Evolutionary conservation across 371 early-diverging fungal genomes (phyloP).

Genomic region (Rhizopus arrhizus): DNA sequence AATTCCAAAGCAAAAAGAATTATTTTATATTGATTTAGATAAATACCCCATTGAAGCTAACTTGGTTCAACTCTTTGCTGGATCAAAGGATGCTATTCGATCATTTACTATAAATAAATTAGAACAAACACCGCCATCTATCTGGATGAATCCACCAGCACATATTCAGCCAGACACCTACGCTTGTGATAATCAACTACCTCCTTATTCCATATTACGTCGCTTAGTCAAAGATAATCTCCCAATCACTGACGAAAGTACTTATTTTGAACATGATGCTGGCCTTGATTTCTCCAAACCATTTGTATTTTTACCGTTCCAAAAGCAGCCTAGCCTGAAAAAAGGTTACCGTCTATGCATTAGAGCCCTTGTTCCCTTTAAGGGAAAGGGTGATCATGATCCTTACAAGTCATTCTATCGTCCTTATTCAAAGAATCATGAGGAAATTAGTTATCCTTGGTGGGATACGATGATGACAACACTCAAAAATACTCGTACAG

Average conservation of each 20-base stretch:
- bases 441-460: slow-evolving; percentile 31
- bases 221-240: slow-evolving; percentile 19
- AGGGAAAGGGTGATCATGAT: slow-evolving; percentile 3
- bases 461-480: slow-evolving; percentile 44
- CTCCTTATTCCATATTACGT: slow-evolving; percentile 31
- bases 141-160: neutral
- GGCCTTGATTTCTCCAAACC: slow-evolving; percentile 13
- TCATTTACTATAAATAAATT: neutral
- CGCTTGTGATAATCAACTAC: slow-evolving; percentile 23
- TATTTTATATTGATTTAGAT: slow-evolving; percentile 19
- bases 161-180: neutral
- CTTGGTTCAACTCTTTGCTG: slow-evolving; percentile 15
- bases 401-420: slow-evolving; percentile 25
- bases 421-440: slow-evolving; percentile 21
- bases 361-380: slow-evolving; percentile 28
- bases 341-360: slow-evolving; percentile 25
- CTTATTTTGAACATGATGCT: slow-evolving; percentile 9
- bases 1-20: slow-evolving; percentile 6
- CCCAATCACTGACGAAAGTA: slow-evolving; percentile 10
- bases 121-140: neutral
- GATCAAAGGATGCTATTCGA: neutral
- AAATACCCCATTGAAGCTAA: slow-evolving; percentile 28
- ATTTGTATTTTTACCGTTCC: slow-evolving; percentile 25
- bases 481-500: slow-evolving; percentile 19
- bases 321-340: slow-evolving; percentile 4